Base-by-base conservation (phyloP, 371 early-diverging fungal species). In the Catenaria anguillulae region DNA sequence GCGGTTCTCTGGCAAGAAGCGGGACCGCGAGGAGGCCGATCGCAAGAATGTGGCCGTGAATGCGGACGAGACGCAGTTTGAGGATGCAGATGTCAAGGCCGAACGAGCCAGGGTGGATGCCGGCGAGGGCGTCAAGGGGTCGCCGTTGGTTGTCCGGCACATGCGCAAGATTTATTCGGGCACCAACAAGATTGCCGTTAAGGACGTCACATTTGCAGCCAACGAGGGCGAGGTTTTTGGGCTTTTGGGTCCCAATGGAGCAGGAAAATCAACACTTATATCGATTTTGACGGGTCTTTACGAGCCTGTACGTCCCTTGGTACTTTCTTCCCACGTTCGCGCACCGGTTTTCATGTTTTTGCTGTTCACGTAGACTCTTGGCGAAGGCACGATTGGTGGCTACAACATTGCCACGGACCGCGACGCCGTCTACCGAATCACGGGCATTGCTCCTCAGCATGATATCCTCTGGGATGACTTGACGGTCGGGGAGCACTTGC, bases 391-490 rank as follows among this genome's bases (percentile, higher is more conserved):
- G 29, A 60, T 88, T 8, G 81, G 79, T 33, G 84, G 85, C 0
- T 84, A 64, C 63, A 73, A 84, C 67, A 72, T 83, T 62, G 64
- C 64, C n/a, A 77, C 74, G 6, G 64, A 85, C 46, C 74, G 72
- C 59, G 71, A 72, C 37, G 71, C 76, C n/a, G 84, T 88, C 2
- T 85, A 83, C 66, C 64, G 71, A 24, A 72, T 71, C 62, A 84
- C 84, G 62, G 88, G 87, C 26, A 74, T 88, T 36, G 86, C 86
- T 60, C 86, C 88, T 26, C 86, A 75, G 70, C 80, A 82, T 58
- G 85, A 84, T 62, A 84, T 85, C 66, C 73, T 88, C 3, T 88
- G 87, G 86, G 82, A 80, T 26, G 86, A 86, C 59, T 64, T 88
- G 48, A 85, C 87, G 10, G 80, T 84, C 4, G 75, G 68, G 6